phyloP scores from a whole-genome alignment of 768 basidiomycete species.

The Scleroderma citrinum region DNA sequence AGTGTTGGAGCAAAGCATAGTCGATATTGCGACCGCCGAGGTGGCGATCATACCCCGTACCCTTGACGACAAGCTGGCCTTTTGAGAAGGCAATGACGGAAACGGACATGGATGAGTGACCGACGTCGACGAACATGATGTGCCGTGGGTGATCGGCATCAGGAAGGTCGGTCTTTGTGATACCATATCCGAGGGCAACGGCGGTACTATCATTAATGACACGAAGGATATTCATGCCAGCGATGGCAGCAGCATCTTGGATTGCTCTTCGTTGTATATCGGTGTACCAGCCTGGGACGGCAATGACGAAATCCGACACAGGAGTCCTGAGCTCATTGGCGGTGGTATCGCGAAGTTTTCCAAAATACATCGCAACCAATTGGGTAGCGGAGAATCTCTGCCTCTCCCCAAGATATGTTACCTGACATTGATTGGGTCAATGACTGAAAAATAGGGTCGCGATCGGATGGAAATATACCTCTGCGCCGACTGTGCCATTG shows the following conservation, averaged over 20 bases:
- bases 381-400: constrained; percentile 82
- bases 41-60: constrained; percentile 86
- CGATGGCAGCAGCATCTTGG: constrained; percentile 85
- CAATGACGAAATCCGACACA: constrained; percentile 90
- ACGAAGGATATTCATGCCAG: constrained; percentile 84
- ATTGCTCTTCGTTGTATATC: constrained; percentile 88
- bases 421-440: constrained; percentile 40
- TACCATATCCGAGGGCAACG: constrained; percentile 93
- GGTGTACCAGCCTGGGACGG: constrained; percentile 96
- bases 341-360: constrained; percentile 86
- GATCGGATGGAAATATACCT: constrained; percentile 43
- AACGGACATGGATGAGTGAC: constrained; percentile 87
- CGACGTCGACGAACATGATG: constrained; percentile 93
- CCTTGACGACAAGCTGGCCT: constrained; percentile 82
- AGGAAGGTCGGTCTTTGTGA: constrained; percentile 97
- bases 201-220: constrained; percentile 98
- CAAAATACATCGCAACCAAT: constrained; percentile 85
- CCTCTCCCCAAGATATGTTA: constrained; percentile 81
- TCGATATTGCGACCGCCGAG: constrained; percentile 97
- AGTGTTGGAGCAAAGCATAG: constrained; percentile 82
- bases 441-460: constrained; percentile 6
- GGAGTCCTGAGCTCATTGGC: constrained; percentile 76
- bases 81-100: constrained; percentile 91
- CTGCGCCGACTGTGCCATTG: constrained; percentile 73
- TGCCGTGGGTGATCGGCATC: constrained; percentile 74